These are phyloP conservation scores for Plasmodium vivax DNA, from an alignment of 169 alveolate genomes.

Conservation along the genomic window DNA sequence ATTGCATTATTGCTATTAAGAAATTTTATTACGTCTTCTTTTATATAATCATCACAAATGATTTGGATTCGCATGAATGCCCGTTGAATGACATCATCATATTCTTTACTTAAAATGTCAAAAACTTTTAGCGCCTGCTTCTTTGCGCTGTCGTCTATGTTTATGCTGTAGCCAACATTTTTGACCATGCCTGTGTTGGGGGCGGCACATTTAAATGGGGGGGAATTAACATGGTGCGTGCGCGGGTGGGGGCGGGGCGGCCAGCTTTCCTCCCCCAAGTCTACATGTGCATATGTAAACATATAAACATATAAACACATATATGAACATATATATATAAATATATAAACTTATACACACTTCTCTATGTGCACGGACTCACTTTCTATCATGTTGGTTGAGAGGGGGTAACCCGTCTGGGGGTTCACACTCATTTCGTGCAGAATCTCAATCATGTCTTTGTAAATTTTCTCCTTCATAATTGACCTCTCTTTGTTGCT, in stretches of 20 bases:
- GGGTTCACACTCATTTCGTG: constrained; percentile 89
- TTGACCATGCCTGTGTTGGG: constrained; percentile 52
- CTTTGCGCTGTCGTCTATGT: constrained; percentile 86
- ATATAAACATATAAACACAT: neutral
- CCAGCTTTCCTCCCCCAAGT: neutral
- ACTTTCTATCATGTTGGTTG: constrained; percentile 88
- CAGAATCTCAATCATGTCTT: constrained; percentile 86
- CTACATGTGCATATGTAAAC: neutral
- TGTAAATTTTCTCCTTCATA: constrained; percentile 84
- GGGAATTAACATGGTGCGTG: neutral
- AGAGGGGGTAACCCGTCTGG: constrained; percentile 89
- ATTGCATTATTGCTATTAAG: constrained; percentile 63
- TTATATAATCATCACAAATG: constrained; percentile 69
- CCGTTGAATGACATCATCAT: constrained; percentile 86
- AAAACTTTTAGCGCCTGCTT: constrained; percentile 89
- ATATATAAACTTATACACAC: neutral
- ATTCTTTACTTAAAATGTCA: constrained; percentile 82
- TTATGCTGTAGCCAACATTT: constrained; percentile 84
- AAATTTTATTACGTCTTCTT: constrained; percentile 74
- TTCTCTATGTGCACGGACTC: constrained; percentile 73
- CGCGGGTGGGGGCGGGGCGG: neutral
- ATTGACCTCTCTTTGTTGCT: constrained; percentile 90
- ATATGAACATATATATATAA: neutral
- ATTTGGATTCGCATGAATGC: constrained; percentile 85
- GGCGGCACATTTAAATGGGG: neutral